A percentile compares a stretch with the other conserved stretches of the same genome.
Evolutionary conservation across 192 early-diverging fungal genomes (phyloP).

Genomic region (Dissophora globulifera): DNA sequence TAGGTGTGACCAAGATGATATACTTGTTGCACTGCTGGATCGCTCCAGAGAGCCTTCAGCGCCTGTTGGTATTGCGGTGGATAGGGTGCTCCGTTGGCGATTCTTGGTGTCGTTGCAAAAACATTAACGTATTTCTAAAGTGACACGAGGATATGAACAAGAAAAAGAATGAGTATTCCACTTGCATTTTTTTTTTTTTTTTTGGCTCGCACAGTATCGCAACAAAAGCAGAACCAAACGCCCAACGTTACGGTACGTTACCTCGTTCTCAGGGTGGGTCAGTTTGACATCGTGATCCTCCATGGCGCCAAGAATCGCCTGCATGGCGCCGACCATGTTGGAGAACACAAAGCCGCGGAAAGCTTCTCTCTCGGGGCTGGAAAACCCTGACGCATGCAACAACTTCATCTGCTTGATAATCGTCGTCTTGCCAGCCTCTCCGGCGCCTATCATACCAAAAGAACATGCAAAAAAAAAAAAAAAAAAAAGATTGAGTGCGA

Average conservation of each 20-base stretch:
- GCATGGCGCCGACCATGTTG: constrained; percentile 62
- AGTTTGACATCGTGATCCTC: constrained; percentile 10
- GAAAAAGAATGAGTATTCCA: no score
- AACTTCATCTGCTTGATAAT: constrained; percentile 70
- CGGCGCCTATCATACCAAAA: no score
- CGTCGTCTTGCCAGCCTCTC: constrained; percentile 69
- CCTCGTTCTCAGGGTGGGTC: constrained; percentile 24
- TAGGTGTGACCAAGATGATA: constrained; percentile 55
- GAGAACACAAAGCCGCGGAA: constrained; percentile 58
- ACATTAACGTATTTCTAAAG: neutral
- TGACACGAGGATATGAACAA: no score
- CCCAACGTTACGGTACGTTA: no score
- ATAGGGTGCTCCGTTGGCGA: constrained; percentile 46
- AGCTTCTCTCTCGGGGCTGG: constrained; percentile 49
- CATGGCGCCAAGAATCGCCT: constrained; percentile 61
- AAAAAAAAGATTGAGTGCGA: no score
- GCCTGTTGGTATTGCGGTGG: constrained; percentile 54
- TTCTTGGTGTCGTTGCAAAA: constrained; percentile 52
- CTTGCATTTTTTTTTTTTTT: no score
- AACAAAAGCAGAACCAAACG: no score
- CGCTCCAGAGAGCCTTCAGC: constrained; percentile 58
- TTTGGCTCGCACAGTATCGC: no score
- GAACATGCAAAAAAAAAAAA: no score
- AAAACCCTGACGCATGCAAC: constrained; percentile 65
- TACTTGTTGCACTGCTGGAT: constrained; percentile 55